Evolutionary conservation across 805 yeast species (phyloP), one percentile per base, ranked within the genome.

Genomic region (Yarrowia hollandica): DNA sequence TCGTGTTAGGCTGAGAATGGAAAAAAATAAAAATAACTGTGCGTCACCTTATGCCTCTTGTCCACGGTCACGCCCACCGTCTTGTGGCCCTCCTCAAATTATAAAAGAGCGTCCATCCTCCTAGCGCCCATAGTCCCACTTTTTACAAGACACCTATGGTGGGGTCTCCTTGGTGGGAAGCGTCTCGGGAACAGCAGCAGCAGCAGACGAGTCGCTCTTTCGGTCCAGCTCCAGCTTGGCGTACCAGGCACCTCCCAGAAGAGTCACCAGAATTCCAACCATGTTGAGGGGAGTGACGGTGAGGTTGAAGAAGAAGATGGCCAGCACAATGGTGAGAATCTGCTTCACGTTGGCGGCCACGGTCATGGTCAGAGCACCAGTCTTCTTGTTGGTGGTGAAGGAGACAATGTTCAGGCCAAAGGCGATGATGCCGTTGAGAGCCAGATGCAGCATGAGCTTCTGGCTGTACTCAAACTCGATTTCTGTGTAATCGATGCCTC

Each of bases 261-360:
- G 60, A 21, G 68, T 66, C 38, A 66, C 59, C 18, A 64, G 26
- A 59, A 66, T 66, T 38, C 68, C 68, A 28, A 66, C 28, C 15
- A 67, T 63, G 41, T 67, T 67, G 57, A 66, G 30, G 14, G 67
- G 64, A 15, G 67, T 66, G 57, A 66, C 62, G n/a, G 62, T 63
- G 34, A 67, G 60, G 35, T 67, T 62, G 65, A 67, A 66, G 62
- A 67, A 66, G 31, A 66, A 26, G 34, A 66, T 65, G 30, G 68
- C 68, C 15, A 66, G 60, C 15, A 66, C 67, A 26, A 66, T 66
- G 34, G 69, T 66, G 39, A 66, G 61, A 59, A 66, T 64, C 62
- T 66, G 68, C 64, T 66, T 66, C 48, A 66, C 65, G 39, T 66
- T 66, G 56, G 69, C 68, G 23, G 68, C 68, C 34, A 66, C 68